phyloP scores from a whole-genome alignment of 352 stramenopile species.

The Lagenidium giganteum region DNA sequence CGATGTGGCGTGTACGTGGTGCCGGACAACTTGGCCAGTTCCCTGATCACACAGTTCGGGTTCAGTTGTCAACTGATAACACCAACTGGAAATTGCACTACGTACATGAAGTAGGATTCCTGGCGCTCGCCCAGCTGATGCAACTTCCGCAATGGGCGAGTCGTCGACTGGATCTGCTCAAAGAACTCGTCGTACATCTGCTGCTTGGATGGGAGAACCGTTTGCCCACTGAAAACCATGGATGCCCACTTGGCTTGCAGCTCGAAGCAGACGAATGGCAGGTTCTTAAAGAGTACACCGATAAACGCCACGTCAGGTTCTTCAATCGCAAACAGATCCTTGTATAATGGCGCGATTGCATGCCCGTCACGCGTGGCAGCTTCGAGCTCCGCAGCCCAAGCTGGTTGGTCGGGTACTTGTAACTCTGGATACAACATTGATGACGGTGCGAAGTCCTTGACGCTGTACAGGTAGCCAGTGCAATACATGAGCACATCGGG shows the following conservation, averaged over 20 bases:
- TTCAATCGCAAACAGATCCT: conserved; percentile 75
- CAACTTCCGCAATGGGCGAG: conserved; percentile 50
- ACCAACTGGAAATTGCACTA: not conserved
- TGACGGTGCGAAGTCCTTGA: conserved; percentile 38
- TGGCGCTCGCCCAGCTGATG: conserved; percentile 52
- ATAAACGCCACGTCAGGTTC: conserved; percentile 69
- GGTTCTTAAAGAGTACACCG: conserved; percentile 65
- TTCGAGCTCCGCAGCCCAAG: conserved; percentile 24
- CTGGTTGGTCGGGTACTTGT: conserved; percentile 2
- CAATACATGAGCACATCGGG: conserved; percentile 78
- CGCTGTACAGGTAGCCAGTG: conserved; percentile 70
- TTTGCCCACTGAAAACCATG: conserved; percentile 37
- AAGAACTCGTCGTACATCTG: conserved; percentile 69
- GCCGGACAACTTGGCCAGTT: conserved; percentile 8
- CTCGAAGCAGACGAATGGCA: conserved; percentile 80
- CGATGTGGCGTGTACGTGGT: conserved; percentile 38
- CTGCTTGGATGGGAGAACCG: conserved; percentile 45
- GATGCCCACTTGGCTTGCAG: conserved; percentile 71
- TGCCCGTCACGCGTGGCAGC: conserved; percentile 20
- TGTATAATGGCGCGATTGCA: conserved; percentile 64
- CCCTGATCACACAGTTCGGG: conserved; percentile 6
- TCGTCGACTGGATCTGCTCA: conserved; percentile 29
- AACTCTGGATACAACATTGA: conserved; percentile 36
- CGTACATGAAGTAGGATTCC: conserved; percentile 15
- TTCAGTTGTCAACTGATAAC: conserved; percentile 4